Conservation (phyloP, 2,329 filamentous ascomycete species). For the Calcarisporium arbuscula region DNA sequence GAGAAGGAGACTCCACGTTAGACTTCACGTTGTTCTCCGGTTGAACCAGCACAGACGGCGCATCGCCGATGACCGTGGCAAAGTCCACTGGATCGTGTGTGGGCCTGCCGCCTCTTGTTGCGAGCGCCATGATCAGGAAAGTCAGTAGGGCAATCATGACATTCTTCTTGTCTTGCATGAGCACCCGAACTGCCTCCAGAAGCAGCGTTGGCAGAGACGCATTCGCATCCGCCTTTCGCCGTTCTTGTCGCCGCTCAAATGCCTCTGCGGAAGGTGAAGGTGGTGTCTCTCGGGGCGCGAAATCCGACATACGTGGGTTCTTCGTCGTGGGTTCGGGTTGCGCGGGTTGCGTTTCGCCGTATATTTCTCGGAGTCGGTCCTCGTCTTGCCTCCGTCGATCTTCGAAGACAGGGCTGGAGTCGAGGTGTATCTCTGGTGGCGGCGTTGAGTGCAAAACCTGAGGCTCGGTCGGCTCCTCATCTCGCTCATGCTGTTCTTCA, state of each 20-base stretch:
- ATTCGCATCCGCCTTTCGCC: slow-evolving; percentile 25
- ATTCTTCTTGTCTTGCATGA: slow-evolving; percentile 54
- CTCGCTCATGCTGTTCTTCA: slow-evolving; percentile 4
- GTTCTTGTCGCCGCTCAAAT: slow-evolving; percentile 24
- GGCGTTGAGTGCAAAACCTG: slow-evolving; percentile 9
- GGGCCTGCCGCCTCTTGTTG: slow-evolving; percentile 25
- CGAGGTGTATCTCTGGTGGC: slow-evolving; percentile 9
- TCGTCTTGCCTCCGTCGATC: slow-evolving; percentile 38
- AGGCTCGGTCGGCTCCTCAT: slow-evolving; percentile 4
- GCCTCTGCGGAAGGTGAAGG: slow-evolving; percentile 16
- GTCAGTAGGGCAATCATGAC: slow-evolving; percentile 49
- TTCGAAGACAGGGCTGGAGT: slow-evolving; percentile 14
- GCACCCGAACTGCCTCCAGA: slow-evolving; percentile 45
- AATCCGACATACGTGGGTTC: slow-evolving; percentile 8
- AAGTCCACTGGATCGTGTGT: slow-evolving; percentile 18
- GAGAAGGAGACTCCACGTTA: too few species aligned
- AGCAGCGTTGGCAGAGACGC: slow-evolving; percentile 49
- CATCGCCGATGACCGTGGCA: too few species aligned
- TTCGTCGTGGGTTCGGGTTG: slow-evolving; percentile 11
- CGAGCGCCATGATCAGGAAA: slow-evolving; percentile 46
- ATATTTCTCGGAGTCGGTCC: slow-evolving; percentile 48
- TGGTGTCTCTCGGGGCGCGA: slow-evolving; percentile 6
- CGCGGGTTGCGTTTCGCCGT: slow-evolving; percentile 30
- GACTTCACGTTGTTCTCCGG: too few species aligned
- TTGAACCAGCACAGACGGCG: too few species aligned